Evolutionary conservation across 345 rosid genomes (phyloP), one percentile per base, ranked within the genome.

Genomic region (Populus ilicifolia): DNA sequence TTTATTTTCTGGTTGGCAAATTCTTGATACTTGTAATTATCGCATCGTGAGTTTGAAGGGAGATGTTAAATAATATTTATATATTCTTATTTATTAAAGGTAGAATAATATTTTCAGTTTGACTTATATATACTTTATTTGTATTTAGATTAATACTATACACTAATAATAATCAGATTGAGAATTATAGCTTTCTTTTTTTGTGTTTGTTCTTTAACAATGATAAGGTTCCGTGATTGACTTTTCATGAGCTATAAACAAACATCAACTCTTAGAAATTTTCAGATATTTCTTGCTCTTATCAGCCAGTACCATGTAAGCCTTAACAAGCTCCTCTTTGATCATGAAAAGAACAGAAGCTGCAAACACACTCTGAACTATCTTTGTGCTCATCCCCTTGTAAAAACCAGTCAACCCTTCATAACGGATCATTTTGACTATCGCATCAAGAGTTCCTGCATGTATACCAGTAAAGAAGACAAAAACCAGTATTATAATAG

Each of bases 351-450:
- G 89, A 48, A 90, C 86, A 77, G 94, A 88, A 75, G 94, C 94
- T 25, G 94, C 92, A 84, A 90, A 88, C 73, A 90, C 92, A 75
- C 94, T 90, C 71, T 90, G 92, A 38, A 89, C 90, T 69, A 90
- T 90, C 81, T 90, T 90, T 54, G 94, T 90, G 83, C 91, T 81
- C 94, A 90, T 90, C 65, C 92, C 94, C 84, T 88, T 90, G 82
- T 89, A 90, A 82, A 90, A 90, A 65, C 87, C 78, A 35, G 59
- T 75, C 75, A 90, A 74, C 48, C 94, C 94, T 78, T 90, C 94
- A 33, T 88, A 83, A 11, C 87, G 85, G 43, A 89, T 83, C 89
- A 90, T 90, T 79, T 90, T 90, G 52, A 87, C 62, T 65, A 90
- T 88, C 0, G 94, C 94, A 83, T 90, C 92, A 68, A 89, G 0